These are phyloP conservation scores for Begonia fuchsioides DNA, from an alignment of 306 rosid species.

Conservation along the genomic window DNA sequence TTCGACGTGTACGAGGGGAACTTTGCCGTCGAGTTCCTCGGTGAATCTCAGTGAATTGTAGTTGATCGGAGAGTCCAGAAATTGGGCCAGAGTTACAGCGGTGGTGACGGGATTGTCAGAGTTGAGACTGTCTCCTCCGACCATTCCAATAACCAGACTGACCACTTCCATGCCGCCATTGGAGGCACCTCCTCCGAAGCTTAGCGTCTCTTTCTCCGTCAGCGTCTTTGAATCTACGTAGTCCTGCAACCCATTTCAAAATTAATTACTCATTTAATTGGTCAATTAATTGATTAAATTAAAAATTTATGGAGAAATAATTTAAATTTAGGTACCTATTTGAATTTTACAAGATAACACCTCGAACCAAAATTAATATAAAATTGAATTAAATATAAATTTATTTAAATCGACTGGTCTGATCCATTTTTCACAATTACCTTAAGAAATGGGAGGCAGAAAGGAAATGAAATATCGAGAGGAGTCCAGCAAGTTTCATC, in stretches of 20 bases:
- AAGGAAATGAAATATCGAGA: constrained; percentile 9
- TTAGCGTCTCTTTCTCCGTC: constrained; percentile 19
- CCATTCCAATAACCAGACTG: constrained; percentile 18
- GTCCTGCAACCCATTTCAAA: too few species aligned
- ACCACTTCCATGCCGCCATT: constrained; percentile 17
- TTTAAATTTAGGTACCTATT: too few species aligned
- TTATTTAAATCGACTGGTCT: too few species aligned
- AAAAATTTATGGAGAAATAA: too few species aligned
- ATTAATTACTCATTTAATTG: too few species aligned
- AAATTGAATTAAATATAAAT: too few species aligned
- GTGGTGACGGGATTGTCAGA: not conserved
- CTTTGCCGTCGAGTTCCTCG: constrained; percentile 16
- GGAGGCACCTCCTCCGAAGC: constrained; percentile 5
- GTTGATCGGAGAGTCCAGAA: not conserved
- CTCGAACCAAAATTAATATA: too few species aligned
- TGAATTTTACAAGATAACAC: too few species aligned
- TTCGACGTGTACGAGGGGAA: constrained; percentile 19
- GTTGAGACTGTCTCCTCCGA: constrained; percentile 13
- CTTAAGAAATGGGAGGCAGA: constrained; percentile 1
- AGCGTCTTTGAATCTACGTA: constrained; percentile 19
- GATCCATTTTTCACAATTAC: too few species aligned
- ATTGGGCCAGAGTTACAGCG: constrained; percentile 7
- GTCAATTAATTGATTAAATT: too few species aligned
- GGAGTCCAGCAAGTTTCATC: constrained; percentile 30
- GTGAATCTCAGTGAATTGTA: constrained; percentile 11